Base-by-base conservation (phyloP, 2,329 filamentous ascomycete species). In the Juglanconis sp. region DNA sequence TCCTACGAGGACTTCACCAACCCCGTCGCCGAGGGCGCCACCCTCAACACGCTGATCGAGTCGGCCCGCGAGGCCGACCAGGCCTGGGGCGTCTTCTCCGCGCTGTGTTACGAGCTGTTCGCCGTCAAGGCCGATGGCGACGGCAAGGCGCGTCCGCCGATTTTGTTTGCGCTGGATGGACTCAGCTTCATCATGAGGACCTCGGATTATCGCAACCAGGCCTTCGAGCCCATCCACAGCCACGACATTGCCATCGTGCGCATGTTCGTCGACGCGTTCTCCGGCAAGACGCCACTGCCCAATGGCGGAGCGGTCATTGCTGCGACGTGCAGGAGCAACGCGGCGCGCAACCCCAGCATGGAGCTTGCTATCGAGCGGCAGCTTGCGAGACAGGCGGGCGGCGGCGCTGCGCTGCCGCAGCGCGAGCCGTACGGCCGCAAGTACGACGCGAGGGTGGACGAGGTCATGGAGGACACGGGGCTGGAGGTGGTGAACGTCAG, bases 261-360 rank as follows among this genome's bases (percentile, higher is more conserved):
- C 59, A 83, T 90, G 66, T 96, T 96, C 74, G 74, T 89, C 62
- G 86, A 89, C 55, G 83, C 89, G 59, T 81, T 98, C 34, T 83
- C 83, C 34, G 88, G 89, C 60, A 76, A 74, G 70, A 76, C 73
- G 36, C 66, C 68, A 24, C 78, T 88, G 51, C 76, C 80, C 55
- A 94, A 94, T 72, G 94, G 94, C 64, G 93, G 92, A 61, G 84
- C 90, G 62, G 75, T 96, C 59, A 76, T 97, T 42, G 93, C 86
- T 61, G 85, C 91, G 63, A 91, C 87, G 31, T 89, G 87, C 15
- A 82, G 82, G 64, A 90, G 86, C 70, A 96, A 96, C 76, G 80
- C 79, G 42, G 87, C 87, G 24, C 75, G 77, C 47, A 80, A 85
- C 55, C 81, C 85, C 13, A 87, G 87, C 5, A 79, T 96, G 69